These are phyloP conservation scores for Penicillium lividum DNA, from an alignment of 495 filamentous ascomycete genomes.

Conservation along the genomic window DNA sequence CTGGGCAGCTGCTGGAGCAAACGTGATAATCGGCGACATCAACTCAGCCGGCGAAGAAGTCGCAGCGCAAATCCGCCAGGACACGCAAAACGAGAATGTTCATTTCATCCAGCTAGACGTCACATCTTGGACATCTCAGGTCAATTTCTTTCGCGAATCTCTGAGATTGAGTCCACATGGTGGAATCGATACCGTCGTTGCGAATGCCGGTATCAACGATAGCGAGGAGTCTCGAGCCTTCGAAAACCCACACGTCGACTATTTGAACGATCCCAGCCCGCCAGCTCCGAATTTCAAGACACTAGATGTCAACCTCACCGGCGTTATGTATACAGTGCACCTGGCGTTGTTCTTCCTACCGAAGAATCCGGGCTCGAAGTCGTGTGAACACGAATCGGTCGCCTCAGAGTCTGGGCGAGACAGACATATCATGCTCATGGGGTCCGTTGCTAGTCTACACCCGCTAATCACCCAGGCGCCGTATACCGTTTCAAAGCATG, in stretches of 20 bases:
- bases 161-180: constrained; percentile 11
- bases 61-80: constrained; percentile 12
- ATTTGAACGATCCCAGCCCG: constrained; percentile 15
- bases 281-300: constrained; percentile 17
- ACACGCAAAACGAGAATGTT: constrained; percentile 14
- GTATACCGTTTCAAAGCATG: constrained; percentile 17
- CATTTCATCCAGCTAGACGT: constrained; percentile 17
- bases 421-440: constrained; percentile 10
- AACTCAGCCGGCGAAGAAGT: constrained; percentile 14
- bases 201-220: constrained; percentile 17
- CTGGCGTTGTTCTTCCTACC: constrained; percentile 14
- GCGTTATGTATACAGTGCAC: constrained; percentile 18
- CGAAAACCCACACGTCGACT: constrained; percentile 12
- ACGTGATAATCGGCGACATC: constrained; percentile 15
- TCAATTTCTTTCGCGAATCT: constrained; percentile 16
- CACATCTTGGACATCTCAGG: constrained; percentile 16
- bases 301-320: constrained; percentile 14
- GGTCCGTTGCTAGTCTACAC: constrained; percentile 16
- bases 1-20: constrained; percentile 16
- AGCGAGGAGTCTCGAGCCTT: constrained; percentile 5
- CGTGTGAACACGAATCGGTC: constrained; percentile 3
- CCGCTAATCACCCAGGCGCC: constrained; percentile 14
- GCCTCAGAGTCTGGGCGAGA: constrained; percentile 8
- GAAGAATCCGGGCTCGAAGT: constrained; percentile 12
- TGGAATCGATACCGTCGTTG: constrained; percentile 17